A percentile compares a stretch with the other conserved stretches of the same genome.
phyloP scores from a whole-genome alignment of 2,329 filamentous ascomycete species.

The Coniochaeta hoffmannii region DNA sequence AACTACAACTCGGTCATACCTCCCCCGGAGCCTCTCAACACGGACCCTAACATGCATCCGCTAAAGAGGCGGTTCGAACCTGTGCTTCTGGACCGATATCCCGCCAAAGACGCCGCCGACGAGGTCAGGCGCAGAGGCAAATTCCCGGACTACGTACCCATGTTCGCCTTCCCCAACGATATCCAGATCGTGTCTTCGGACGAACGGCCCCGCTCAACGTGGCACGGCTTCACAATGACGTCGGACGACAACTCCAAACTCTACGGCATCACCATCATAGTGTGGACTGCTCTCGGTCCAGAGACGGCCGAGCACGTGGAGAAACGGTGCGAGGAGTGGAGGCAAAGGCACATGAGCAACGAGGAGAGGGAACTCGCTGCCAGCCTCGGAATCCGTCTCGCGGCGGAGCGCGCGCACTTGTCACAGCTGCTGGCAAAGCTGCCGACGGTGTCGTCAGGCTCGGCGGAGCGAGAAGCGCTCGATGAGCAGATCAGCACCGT shows the following conservation, averaged over 20 bases:
- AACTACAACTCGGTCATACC: conserved; percentile 99
- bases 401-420: conserved; percentile 79
- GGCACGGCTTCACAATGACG: conserved; percentile 99
- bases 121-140: conserved; percentile 72
- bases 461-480: conserved; percentile 69
- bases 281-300: conserved; percentile 83
- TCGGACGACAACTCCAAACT: conserved; percentile 85
- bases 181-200: conserved; percentile 95
- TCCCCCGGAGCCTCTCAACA: conserved; percentile 80
- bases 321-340: conserved; percentile 75
- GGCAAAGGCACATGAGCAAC: conserved; percentile 78
- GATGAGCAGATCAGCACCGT: conserved; percentile 94
- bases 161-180: conserved; percentile 99
- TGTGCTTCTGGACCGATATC: conserved; percentile 90
- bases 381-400: conserved; percentile 82
- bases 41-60: conserved; percentile 90
- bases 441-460: conserved; percentile 73
- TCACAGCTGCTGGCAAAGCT: conserved; percentile 81
- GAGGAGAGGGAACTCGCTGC: conserved; percentile 88
- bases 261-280: conserved; percentile 82
- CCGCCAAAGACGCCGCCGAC: conserved; percentile 72
- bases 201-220: conserved; percentile 87
- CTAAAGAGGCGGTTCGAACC: conserved; percentile 91
- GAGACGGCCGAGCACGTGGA: conserved; percentile 80
- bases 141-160: conserved; percentile 96